Evolutionary conservation across 2,329 filamentous ascomycete species (phyloP), one percentile per base, ranked within the genome.

Genomic region (Fusarium sp.): DNA sequence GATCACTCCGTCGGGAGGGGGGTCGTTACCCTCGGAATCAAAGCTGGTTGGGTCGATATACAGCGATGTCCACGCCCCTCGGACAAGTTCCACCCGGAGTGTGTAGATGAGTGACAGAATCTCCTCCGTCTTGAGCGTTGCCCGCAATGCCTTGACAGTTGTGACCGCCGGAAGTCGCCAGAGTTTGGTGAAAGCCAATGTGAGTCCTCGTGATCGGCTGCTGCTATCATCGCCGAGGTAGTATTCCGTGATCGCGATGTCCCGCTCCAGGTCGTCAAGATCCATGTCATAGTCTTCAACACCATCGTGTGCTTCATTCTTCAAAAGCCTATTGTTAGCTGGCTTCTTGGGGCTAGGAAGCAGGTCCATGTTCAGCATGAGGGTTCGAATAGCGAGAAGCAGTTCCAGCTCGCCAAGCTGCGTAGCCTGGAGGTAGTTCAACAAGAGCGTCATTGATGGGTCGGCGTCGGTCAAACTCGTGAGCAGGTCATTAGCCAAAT

Each of bases 61-160:
- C 23, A 88, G 86, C 16, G 89, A 88, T 1, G 91, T 94, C 93
- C 93, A 95, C 34, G 91, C 90, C 61, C 92, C 92, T 69, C 90
- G 89, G 54, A 90, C 88, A 47, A 95, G 85, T 80, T 95, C 92
- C 68, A 91, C 86, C 60, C 92, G 89, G 31, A 95, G 84, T 7
- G 94, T 84, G 70, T 92, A 88, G 72, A 95, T 91, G 56, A 95
- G 85, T 37, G 90, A 90, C 11, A 94, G 83, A 27, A 92, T 88
- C 71, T 95, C 91, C 68, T 91, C 87, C 3, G 89, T 90, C 50
- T 87, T 86, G 64, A 94, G 88, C 30, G 86, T 87, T 11, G 85
- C 83, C 41, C 91, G 89, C 46, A 95, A 85, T 4, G 88, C 88
- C 56, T 87, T 85, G 48, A 92, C 87, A 43, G 92, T 90, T 1